Conservation (phyloP, 805 yeast genomes). For the Candida nanaspora region DNA sequence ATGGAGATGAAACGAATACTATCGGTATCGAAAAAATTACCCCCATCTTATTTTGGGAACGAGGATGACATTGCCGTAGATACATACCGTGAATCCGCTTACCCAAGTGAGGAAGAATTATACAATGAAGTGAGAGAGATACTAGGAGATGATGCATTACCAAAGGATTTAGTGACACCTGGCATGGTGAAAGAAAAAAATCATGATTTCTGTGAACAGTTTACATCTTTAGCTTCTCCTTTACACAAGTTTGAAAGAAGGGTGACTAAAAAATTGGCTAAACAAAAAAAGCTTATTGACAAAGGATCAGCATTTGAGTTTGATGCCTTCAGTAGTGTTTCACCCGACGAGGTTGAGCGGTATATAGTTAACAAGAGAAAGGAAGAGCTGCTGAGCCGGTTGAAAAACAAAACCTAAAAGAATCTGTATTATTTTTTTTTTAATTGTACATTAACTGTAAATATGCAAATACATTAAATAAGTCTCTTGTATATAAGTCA, state of each 20-base stretch:
- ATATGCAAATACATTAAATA: no score
- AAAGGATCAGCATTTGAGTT: conserved; percentile 6
- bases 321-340: conserved; percentile 25
- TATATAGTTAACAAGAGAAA: conserved; percentile 41
- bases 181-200: conserved; percentile 10
- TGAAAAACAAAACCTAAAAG: conserved; percentile 22
- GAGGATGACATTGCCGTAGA: conserved; percentile 14
- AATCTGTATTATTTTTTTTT: no score
- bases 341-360: conserved; percentile 32
- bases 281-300: not conserved
- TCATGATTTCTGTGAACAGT: not conserved
- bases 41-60: conserved; percentile 38
- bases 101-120: conserved; percentile 6
- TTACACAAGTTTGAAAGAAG: conserved; percentile 25
- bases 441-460: conserved; percentile 2
- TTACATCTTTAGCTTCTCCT: not conserved
- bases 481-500: no score
- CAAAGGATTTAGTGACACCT: conserved; percentile 4
- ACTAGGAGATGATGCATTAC: conserved; percentile 9
- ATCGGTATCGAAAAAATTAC: conserved; percentile 22
- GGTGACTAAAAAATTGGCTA: conserved; percentile 17
- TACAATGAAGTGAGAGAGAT: conserved; percentile 8
- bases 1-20: conserved; percentile 14
- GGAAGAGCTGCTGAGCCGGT: conserved; percentile 29
- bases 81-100: not conserved